Conservation (phyloP, 1,284 basidiomycete species). For the Butyriboletus appendiculatus region DNA sequence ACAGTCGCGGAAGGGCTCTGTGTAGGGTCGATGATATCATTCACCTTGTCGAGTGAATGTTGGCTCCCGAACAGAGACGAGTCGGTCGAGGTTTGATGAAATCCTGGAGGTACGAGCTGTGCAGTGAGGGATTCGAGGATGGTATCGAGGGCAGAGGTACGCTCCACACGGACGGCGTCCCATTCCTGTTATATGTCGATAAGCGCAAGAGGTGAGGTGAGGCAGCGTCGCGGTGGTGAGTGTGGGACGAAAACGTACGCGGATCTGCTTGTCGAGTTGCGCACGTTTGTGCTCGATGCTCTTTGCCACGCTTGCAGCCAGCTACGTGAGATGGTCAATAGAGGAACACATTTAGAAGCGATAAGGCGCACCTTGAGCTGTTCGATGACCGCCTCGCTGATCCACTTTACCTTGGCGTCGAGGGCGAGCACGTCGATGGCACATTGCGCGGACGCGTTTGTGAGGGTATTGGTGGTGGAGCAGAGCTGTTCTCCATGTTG, state of each 20-base stretch:
- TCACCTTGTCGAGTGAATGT: slow-evolving; percentile 50
- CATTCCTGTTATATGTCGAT: slow-evolving; percentile 56
- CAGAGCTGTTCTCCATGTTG: slow-evolving; percentile 75
- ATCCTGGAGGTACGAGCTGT: slow-evolving; percentile 73
- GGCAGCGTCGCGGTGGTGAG: background rate
- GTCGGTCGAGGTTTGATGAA: slow-evolving; percentile 63
- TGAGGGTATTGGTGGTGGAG: slow-evolving; percentile 56
- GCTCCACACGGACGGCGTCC: slow-evolving; percentile 61
- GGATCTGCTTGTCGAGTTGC: slow-evolving; percentile 56
- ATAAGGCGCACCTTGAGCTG: slow-evolving; percentile 62
- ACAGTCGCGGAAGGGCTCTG: slow-evolving; percentile 53
- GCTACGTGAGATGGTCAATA: slow-evolving; percentile 39
- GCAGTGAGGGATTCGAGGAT: slow-evolving; percentile 70
- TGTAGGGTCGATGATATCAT: slow-evolving; percentile 29
- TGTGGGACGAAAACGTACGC: slow-evolving; percentile 44
- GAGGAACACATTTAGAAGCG: background rate
- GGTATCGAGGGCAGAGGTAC: slow-evolving; percentile 59
- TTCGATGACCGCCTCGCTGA: slow-evolving; percentile 67
- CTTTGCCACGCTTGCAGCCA: slow-evolving; percentile 70
- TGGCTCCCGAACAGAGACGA: slow-evolving; percentile 78
- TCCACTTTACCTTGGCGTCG: slow-evolving; percentile 77
- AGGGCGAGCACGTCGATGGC: slow-evolving; percentile 71
- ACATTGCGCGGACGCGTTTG: slow-evolving; percentile 60
- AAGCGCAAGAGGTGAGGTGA: slow-evolving; percentile 39
- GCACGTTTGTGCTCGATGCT: slow-evolving; percentile 68